Conservation (phyloP, 2,329 filamentous ascomycete species). For the Penicillium palitans region DNA sequence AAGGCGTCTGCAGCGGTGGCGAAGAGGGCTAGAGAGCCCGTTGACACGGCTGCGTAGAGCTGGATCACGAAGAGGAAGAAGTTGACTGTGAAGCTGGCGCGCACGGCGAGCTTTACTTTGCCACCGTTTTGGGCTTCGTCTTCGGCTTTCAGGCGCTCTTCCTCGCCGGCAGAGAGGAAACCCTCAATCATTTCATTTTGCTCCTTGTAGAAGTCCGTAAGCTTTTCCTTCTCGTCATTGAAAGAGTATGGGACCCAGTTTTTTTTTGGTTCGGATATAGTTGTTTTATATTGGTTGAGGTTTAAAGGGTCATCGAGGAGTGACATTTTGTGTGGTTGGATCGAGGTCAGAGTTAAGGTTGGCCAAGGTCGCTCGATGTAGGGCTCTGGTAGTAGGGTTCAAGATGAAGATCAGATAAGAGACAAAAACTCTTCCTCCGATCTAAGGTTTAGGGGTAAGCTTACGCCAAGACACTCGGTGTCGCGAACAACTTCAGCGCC, state of each 20-base stretch:
- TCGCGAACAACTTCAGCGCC: neutral
- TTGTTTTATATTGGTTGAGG: constrained; percentile 8
- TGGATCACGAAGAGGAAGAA: constrained; percentile 16
- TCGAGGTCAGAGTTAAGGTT: neutral
- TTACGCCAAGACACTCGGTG: constrained; percentile 1
- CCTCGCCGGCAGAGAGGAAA: constrained; percentile 10
- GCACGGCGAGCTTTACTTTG: constrained; percentile 14
- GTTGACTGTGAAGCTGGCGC: constrained; percentile 14
- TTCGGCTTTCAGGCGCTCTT: constrained; percentile 11
- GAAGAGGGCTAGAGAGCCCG: constrained; percentile 10
- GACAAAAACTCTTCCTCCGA: neutral
- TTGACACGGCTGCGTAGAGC: constrained; percentile 10
- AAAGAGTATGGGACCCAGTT: constrained; percentile 1
- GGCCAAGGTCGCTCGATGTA: neutral
- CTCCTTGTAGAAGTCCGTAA: constrained; percentile 12
- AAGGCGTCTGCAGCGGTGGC: constrained; percentile 14
- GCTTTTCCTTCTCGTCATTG: constrained; percentile 4
- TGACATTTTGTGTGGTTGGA: neutral
- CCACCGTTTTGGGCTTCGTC: constrained; percentile 12
- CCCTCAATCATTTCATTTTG: constrained; percentile 15
- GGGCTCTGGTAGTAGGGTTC: neutral
- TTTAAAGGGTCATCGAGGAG: constrained; percentile 1
- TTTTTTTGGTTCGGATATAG: constrained; percentile 1
- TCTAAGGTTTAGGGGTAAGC: constrained; percentile 3
- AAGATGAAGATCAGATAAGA: constrained; percentile 6